Base-by-base conservation (phyloP, 2,329 filamentous ascomycete species). In the Cyphellophora attinorum region DNA sequence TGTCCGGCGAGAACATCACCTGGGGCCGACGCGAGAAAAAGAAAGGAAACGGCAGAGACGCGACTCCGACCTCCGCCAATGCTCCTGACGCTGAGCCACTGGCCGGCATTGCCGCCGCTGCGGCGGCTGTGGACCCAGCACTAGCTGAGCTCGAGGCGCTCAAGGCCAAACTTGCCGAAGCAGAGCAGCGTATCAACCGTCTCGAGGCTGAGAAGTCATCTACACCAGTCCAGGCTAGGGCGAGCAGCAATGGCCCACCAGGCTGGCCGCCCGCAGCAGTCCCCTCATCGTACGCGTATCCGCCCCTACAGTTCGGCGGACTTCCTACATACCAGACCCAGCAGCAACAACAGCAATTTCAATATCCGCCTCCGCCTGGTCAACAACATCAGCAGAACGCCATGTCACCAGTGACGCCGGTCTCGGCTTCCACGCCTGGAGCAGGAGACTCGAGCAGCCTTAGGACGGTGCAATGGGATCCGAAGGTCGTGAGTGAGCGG, bases 161-260 rank as follows among this genome's bases (percentile, higher is more conserved):
- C 6, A 43, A 38, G 27, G 33, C 36, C 11, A 36, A 35, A 17
- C 36, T 47, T 2, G 27, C 29, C 16, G 42, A 40, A 21, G 42
- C 45, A 10, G 37, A 45, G 27, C 31, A 31, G 19, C 40, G 42
- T 19, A 44, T 47, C 15, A 30, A 37, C 18, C 33, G 35, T 10
- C 30, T 47, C 5, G 45, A 47, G 30, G 30, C 33, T 11, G 42
- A 45, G 38, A 47, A 41, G 25, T 23, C 19, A 5, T 31, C 19
- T 27, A n/a, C 27, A 13, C 27, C 28, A 16, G n/a, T n/a, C 8
- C n/a, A n/a, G n/a, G n/a, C n/a, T n/a, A n/a, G n/a, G n/a, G n/a
- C 21, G 8, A 8, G 8, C 21, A 25, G n/a, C 8, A n/a, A 25
- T 25, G 29, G 31, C 4, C 41, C 41, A 5, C 27, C 38, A 11